These are phyloP conservation scores for Phyllosticta paracitricarpa DNA, from an alignment of 2,329 filamentous ascomycete species.

Conservation along the genomic window DNA sequence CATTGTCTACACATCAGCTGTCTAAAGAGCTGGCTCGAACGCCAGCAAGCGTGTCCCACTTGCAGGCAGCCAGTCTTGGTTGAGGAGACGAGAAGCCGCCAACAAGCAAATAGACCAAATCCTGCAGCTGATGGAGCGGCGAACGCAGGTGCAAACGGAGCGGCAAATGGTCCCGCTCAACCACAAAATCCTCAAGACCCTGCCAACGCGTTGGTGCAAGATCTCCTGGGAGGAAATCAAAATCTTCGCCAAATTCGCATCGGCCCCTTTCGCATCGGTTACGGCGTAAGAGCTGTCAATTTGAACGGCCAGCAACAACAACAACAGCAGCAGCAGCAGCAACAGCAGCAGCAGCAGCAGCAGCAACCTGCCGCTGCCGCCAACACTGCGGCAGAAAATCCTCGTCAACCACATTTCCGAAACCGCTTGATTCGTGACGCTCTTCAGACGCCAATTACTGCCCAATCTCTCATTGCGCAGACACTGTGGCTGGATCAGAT, in stretches of 20 bases:
- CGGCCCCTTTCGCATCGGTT: constrained; percentile 8
- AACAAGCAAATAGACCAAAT: constrained; percentile 20
- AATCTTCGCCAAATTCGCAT: constrained; percentile 7
- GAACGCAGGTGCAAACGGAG: background rate
- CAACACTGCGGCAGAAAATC: constrained; percentile 13
- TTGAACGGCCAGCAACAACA: constrained; percentile 13
- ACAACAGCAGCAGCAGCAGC: constrained; percentile 13
- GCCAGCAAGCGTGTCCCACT: constrained; percentile 94
- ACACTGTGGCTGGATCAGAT: constrained; percentile 51
- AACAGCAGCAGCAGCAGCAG: constrained; percentile 11
- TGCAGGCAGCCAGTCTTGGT: constrained; percentile 73
- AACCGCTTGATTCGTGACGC: constrained; percentile 1
- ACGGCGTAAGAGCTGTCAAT: constrained; percentile 7
- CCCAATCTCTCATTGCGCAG: constrained; percentile 35
- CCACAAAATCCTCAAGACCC: constrained; percentile 12
- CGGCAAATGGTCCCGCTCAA: constrained; percentile 5
- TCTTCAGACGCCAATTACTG: background rate
- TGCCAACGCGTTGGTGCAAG: constrained; percentile 5
- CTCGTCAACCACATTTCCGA: background rate
- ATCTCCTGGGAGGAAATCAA: background rate
- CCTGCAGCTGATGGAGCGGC: background rate
- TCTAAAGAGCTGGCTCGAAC: constrained; percentile 91
- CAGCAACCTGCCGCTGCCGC: background rate
- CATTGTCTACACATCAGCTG: constrained; percentile 93
- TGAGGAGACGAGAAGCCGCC: constrained; percentile 19